These are phyloP conservation scores for Saccharomyces pastorianus DNA, from an alignment of 1,139 yeast species.

Conservation along the genomic window DNA sequence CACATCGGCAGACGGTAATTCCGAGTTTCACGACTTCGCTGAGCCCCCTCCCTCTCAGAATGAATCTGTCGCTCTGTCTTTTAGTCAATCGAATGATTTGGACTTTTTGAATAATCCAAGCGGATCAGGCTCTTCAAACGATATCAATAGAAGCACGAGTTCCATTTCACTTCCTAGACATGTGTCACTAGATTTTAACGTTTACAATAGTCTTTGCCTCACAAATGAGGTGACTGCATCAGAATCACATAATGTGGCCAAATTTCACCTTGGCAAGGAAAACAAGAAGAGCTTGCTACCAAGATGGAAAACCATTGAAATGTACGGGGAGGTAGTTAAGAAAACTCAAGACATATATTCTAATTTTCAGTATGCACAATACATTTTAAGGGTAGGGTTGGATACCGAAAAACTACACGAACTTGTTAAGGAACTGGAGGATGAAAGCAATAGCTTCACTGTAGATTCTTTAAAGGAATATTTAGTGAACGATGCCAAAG, in stretches of 20 bases:
- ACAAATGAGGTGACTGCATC: not conserved
- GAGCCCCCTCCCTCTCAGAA: not conserved
- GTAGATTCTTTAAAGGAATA: not conserved
- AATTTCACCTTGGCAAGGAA: slow-evolving; percentile 37
- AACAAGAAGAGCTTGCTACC: slow-evolving; percentile 46
- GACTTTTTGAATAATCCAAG: not conserved
- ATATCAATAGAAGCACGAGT: not conserved
- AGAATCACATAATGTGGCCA: not conserved
- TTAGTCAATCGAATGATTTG: not conserved
- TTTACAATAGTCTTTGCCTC: not conserved
- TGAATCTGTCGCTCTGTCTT: not conserved
- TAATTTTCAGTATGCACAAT: slow-evolving; percentile 84
- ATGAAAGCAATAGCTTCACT: not conserved
- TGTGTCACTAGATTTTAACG: not conserved
- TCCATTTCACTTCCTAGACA: slow-evolving; percentile 22
- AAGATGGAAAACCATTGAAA: slow-evolving; percentile 74
- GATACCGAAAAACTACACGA: slow-evolving; percentile 36
- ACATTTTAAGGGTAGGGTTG: slow-evolving; percentile 78
- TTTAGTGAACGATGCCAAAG: slow-evolving; percentile 67
- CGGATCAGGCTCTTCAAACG: not conserved
- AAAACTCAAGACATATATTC: slow-evolving; percentile 78
- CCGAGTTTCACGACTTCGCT: not conserved
- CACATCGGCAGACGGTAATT: not conserved
- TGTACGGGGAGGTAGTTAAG: slow-evolving; percentile 77
- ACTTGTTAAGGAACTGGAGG: slow-evolving; percentile 1